phyloP scores from a whole-genome alignment of 1,284 basidiomycete genomes.

The Rhodotorula sp. region DNA sequence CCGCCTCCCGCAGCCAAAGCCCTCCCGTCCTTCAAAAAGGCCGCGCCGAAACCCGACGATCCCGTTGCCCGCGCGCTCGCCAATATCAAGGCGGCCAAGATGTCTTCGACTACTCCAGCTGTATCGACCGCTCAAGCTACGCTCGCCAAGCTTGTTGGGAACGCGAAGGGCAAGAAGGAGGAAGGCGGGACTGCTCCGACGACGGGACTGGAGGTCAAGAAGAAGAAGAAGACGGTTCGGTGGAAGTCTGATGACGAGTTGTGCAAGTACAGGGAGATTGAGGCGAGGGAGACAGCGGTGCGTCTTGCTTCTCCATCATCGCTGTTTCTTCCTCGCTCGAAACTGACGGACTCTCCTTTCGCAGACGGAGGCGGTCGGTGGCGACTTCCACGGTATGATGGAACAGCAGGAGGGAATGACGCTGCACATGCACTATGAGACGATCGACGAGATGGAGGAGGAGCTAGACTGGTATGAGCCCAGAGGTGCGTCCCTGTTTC shows the following conservation, averaged over 20 bases:
- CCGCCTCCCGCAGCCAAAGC: background rate
- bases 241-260: constrained; percentile 25
- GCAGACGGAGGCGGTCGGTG: background rate
- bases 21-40: background rate
- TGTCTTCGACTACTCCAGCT: background rate
- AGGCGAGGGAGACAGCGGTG: constrained; percentile 11
- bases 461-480: constrained; percentile 34
- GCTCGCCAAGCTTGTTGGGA: background rate
- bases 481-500: constrained; percentile 9
- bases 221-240: constrained; percentile 22
- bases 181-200: background rate
- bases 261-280: constrained; percentile 12
- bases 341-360: background rate
- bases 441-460: constrained; percentile 26
- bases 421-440: constrained; percentile 21
- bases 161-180: background rate
- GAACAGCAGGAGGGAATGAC: constrained; percentile 28
- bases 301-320: background rate
- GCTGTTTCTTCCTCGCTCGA: background rate
- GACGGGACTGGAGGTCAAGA: background rate
- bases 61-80: no score
- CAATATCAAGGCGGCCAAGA: no score
- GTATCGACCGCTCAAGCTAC: background rate
- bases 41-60: background rate
- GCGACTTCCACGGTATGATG: constrained; percentile 19